phyloP scores from a whole-genome alignment of 1,139 yeast genomes.

The Suhomyces taliae region DNA sequence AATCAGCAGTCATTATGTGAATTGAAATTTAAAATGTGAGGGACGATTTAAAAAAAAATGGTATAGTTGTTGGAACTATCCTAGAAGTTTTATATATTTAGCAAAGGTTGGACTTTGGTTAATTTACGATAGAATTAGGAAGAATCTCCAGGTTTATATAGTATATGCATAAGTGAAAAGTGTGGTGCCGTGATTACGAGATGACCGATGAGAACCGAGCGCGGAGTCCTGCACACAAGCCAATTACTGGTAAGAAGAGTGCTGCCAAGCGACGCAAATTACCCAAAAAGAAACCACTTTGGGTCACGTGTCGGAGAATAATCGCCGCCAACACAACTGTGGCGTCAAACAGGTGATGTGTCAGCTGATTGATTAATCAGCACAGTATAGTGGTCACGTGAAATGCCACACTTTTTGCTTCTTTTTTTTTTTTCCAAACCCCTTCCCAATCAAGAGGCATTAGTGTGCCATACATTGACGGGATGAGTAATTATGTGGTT shows the following conservation, averaged over 20 bases:
- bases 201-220: slow-evolving; percentile 2
- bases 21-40: not conserved
- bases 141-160: not conserved
- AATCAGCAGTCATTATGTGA: slow-evolving; percentile 11
- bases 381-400: not conserved
- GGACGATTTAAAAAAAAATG: not conserved
- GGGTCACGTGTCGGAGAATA: slow-evolving; percentile 7
- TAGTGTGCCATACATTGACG: too few relatives aligned
- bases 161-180: slow-evolving; percentile 1
- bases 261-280: slow-evolving; percentile 1
- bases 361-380: not conserved
- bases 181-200: slow-evolving; percentile 9
- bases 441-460: too few relatives aligned
- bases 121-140: not conserved
- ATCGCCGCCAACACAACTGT: slow-evolving; percentile 1
- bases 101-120: slow-evolving; percentile 14
- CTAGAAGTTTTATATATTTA: not conserved
- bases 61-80: slow-evolving; percentile 12
- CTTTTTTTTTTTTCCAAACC: too few relatives aligned
- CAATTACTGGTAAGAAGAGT: not conserved
- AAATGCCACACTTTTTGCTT: not conserved
- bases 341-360: slow-evolving; percentile 1
- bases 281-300: slow-evolving; percentile 4
- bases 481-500: too few relatives aligned
- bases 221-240: slow-evolving; percentile 1